Evolutionary conservation across 192 early-diverging fungal genomes (phyloP), one percentile per base, ranked within the genome.

Genomic region (Glomus cerebriforme): DNA sequence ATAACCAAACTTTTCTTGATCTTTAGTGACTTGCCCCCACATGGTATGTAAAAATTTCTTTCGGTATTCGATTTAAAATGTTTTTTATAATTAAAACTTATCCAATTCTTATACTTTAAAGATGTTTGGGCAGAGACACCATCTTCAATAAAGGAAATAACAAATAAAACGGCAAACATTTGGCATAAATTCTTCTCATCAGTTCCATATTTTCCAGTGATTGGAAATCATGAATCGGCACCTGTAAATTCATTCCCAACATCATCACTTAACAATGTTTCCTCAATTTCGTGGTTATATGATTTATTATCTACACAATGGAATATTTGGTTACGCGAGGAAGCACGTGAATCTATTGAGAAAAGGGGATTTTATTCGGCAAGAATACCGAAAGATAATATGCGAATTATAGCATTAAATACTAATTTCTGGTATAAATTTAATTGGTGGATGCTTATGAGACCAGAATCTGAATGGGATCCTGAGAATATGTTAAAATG

Each of bases 341-440:
- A 83, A 58, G 86, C 79, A 12, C 83, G 82, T 58, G 78, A 79
- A 9, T 79, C 82, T 13, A 75, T 87, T 26, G 79, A 82, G 49
- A 85, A 86, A 66, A 82, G 81, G 32, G 89, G 88, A 47, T 85
- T 81, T 43, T 90, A 90, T 81, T 82, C 83, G 2, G 76, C 79
- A 1, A 84, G 83, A 70, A 6, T 71, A 45, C 88, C 88, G 26
- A 39, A 74, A 2, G 80, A 81, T 58, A 87, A 86, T 0, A 60
- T 90, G 22, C 83, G 85, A 29, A 74, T 90, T 29, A 85, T 90
- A 59, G 85, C 84, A 9, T 35, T 90, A 7, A 90, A 90, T 66
- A 90, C 86, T 59, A 90, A 89, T 73, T 90, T 88, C 59, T 90
- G 88, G 32, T 90, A 90, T 69, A 86, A 81, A 29, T 22, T 86